Base-by-base conservation (phyloP, 768 basidiomycete species). In the Filobasidium floriforme region DNA sequence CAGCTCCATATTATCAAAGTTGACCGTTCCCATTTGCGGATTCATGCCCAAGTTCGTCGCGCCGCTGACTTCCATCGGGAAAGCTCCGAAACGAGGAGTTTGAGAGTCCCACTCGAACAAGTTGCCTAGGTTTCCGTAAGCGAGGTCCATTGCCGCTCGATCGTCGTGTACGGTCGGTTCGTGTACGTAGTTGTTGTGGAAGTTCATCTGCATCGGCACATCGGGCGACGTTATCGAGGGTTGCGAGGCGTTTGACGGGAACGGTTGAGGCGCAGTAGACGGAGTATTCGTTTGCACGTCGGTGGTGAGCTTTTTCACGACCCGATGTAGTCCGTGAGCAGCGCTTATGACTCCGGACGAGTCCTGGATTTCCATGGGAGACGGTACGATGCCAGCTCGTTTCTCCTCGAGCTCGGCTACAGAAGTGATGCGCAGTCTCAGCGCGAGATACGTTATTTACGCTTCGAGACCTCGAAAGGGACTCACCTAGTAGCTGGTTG, bases 251-350 rank as follows among this genome's bases (percentile, higher is more conserved):
- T 73, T 59, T 7, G 43, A 44, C 2, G 24, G 26, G 6, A 37
- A 40, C 22, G 32, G 52, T 46, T 41, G 22, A 7, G 43, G 41
- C 26, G 57, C 29, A 22, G 63, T 54, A 1, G 60, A 5, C 7
- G 60, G 59, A 37, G 46, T 43, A 19, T 52, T 32, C 37, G 22
- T 32, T 41, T 72, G 68, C 37, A 75, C 76, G 68, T 78, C 75
- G 1, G 64, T 71, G 37, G 77, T 76, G 3, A 78, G 71, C 61
- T 76, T 76, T 68, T 77, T 78, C 67, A 78, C 77, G 0, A 75
- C 77, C 15, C 75, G 69, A 62, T 78, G 74, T 1, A 78, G 68
- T n/a, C 74, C 75, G 44, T 64, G 61, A 1, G 71, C 72, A 7
- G 72, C 37, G 73, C 68, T 28, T 62, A 54, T 22, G 65, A 69